A percentile compares a stretch with the other conserved stretches of the same genome.
These are phyloP conservation scores for Climacium dendroides DNA, from an alignment of 225 moss, liverwort and hornwort genomes.

Conservation along the genomic window DNA sequence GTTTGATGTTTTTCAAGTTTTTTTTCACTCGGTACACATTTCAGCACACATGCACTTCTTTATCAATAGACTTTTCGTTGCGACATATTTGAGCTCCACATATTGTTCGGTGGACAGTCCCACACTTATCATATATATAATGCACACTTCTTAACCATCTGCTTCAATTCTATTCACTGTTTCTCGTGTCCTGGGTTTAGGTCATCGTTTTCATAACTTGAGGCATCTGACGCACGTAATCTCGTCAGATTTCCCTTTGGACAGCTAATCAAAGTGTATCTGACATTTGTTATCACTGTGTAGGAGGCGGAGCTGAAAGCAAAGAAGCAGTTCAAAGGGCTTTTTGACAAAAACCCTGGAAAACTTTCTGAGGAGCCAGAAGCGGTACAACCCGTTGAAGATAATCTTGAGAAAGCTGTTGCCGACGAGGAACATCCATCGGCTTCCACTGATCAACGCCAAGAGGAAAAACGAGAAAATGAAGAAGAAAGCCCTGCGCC, in stretches of 20 bases:
- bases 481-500: not conserved
- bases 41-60: not conserved
- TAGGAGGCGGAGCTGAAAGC: constrained; percentile 81
- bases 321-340: constrained; percentile 88
- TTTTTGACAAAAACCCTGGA: constrained; percentile 90
- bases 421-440: not conserved
- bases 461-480: not conserved
- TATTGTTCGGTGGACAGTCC: not conserved
- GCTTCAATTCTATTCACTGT: not conserved
- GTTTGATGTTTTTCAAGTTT: not conserved
- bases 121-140: not conserved
- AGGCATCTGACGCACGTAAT: not conserved
- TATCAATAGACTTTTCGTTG: not conserved
- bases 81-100: not conserved
- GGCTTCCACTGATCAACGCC: not conserved
- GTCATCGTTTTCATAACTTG: not conserved
- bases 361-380: constrained; percentile 48
- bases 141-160: not conserved
- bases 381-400: not conserved
- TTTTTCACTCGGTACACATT: not conserved
- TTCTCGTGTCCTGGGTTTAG: not conserved
- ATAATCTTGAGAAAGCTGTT: not conserved
- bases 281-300: not conserved
- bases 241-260: not conserved
- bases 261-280: not conserved